Conservation (phyloP, 139 green algal genomes). For the Diplosphaera chodatii region DNA sequence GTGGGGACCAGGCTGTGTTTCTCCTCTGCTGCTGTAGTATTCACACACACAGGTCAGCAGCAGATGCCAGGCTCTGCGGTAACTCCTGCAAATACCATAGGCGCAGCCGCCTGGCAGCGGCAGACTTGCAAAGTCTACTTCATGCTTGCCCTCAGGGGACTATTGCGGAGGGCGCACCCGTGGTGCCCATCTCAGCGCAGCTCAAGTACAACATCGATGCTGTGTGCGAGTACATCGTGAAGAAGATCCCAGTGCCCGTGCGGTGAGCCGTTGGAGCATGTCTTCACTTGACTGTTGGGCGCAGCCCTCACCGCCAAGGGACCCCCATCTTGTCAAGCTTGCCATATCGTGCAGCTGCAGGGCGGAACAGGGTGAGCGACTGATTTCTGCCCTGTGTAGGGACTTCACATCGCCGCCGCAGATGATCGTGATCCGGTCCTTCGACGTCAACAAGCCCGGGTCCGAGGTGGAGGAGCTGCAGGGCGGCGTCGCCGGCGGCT, state of each 20-base stretch:
- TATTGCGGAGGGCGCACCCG: conserved; percentile 90
- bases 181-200: conserved; percentile 96
- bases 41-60: no score
- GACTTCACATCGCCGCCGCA: conserved; percentile 94
- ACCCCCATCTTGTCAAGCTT: no score
- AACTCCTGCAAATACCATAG: no score
- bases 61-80: no score
- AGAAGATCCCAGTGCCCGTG: conserved; percentile 85
- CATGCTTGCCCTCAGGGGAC: conserved; percentile 62
- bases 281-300: neutral
- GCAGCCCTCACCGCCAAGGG: no score
- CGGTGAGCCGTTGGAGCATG: conserved; percentile 20
- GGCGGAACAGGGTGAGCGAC: no score
- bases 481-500: conserved; percentile 93
- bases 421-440: conserved; percentile 99
- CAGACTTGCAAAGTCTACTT: no score
- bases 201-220: conserved; percentile 99
- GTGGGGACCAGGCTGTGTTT: neutral
- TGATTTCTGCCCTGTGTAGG: conserved; percentile 23
- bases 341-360: no score
- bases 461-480: conserved; percentile 94
- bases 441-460: conserved; percentile 99
- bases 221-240: conserved; percentile 97
- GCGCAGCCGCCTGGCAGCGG: no score
- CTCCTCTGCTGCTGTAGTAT: no score